Conservation (phyloP, 1,284 basidiomycete species). For the Sanghuangporus sanghuang region DNA sequence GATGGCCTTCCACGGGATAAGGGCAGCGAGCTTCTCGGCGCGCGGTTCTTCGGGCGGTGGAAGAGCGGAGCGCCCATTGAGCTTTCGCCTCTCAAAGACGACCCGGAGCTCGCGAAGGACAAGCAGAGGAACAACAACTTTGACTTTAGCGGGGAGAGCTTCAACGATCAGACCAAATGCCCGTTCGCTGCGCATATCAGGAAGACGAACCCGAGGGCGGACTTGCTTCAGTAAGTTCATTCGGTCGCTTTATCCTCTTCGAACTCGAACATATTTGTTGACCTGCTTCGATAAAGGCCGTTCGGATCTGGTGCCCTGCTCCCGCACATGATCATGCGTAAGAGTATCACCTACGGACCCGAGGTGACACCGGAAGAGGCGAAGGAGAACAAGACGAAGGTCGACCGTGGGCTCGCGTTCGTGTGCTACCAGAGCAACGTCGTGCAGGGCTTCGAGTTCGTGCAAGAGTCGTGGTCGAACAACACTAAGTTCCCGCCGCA, state of each 20-base stretch:
- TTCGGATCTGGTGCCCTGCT: background rate
- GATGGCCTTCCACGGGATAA: constrained; percentile 33
- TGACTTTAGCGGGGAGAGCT: constrained; percentile 31
- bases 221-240: constrained; percentile 27
- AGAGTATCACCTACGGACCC: constrained; percentile 43
- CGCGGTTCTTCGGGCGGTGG: constrained; percentile 52
- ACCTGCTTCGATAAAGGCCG: background rate
- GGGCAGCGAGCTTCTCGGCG: constrained; percentile 45
- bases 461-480: constrained; percentile 36
- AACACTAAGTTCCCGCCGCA: constrained; percentile 25
- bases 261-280: background rate
- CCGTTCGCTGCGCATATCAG: constrained; percentile 54
- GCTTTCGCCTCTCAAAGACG: constrained; percentile 36
- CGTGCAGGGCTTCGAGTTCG: constrained; percentile 41
- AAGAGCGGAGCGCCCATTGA: constrained; percentile 53
- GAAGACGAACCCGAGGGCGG: constrained; percentile 49
- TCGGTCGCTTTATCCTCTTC: background rate
- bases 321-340: constrained; percentile 35
- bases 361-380: constrained; percentile 38
- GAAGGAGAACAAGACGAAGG: constrained; percentile 29
- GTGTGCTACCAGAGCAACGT: constrained; percentile 45
- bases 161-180: constrained; percentile 37
- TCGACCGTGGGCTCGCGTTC: constrained; percentile 47
- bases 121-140: constrained; percentile 41
- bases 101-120: constrained; percentile 34